Evolutionary conservation across 1,139 yeast genomes (phyloP), one percentile per base, ranked within the genome.

Genomic region (Pichia sp.): DNA sequence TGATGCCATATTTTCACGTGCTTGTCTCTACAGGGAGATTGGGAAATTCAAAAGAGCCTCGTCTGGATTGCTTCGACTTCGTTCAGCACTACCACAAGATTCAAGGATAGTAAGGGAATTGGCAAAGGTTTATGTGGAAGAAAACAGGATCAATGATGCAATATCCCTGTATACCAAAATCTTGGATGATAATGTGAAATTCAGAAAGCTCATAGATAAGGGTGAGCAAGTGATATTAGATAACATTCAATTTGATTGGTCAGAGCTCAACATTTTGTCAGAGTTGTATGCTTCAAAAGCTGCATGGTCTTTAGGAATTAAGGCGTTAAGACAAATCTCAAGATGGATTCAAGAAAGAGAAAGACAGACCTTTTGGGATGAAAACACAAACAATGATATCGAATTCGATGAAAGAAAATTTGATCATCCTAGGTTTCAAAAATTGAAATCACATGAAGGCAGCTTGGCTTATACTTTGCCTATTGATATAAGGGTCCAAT

Each of bases 281-380:
- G 98, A 93, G 65, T 72, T 93, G 40, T 87, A 87, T 65, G 77
- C 84, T 40, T 82, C 83, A 54, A 85, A 85, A 57, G 80, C 80
- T 47, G 82, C 84, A 8, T 88, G 84, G 78, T 64, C 70, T 6
- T 74, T 80, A 15, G 95, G 93, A 1, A 77, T 90, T 23, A 78
- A 77, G 54, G 76, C 82, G 0, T 78, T 90, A 49, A 87, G 87
- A 63, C 73, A 79, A 40, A 87, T 89, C 11, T 80, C 96, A 0
- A 75, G 99, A 55, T 90, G 96, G 95, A 79, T 92, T 16, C 90
- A 87, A 60, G 77, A 76, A 10, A 78, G 99, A 61, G 80, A 75
- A 36, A 74, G 73, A 29, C 97, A 93, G 68, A 74, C 75, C 0
- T 90, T 86, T 76, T 93, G 99, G 99, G 90, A 88, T 61, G 90